phyloP scores from a whole-genome alignment of 148 eudicot genomes.

The Nyssa sinensis region DNA sequence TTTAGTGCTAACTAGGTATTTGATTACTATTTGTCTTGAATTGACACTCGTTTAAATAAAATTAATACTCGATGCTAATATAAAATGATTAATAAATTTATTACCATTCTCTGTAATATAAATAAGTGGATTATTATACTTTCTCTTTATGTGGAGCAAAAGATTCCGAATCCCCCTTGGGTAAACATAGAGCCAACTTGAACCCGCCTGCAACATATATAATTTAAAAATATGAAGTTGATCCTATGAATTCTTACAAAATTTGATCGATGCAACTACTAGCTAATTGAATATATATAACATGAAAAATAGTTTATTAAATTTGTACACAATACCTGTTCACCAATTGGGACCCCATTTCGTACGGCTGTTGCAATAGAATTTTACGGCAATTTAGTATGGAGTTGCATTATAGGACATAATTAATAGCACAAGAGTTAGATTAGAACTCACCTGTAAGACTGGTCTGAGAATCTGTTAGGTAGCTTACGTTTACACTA shows the following conservation, averaged over 20 bases:
- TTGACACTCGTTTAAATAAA: background rate
- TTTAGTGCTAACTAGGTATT: background rate
- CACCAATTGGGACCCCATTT: slow-evolving; percentile 53
- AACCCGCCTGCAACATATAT: slow-evolving; percentile 32
- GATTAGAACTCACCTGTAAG: slow-evolving; percentile 31
- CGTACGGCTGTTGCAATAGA: slow-evolving; percentile 26
- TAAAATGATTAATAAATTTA: background rate
- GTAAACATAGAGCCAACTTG: slow-evolving; percentile 42
- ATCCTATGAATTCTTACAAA: no score
- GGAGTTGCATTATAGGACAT: background rate
- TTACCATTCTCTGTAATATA: slow-evolving; percentile 65
- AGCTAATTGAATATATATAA: background rate
- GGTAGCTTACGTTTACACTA: slow-evolving; percentile 19
- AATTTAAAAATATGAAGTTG: background rate
- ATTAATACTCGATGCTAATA: no score
- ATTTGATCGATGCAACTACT: background rate
- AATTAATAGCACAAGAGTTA: background rate
- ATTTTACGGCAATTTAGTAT: background rate
- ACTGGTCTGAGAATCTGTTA: slow-evolving; percentile 32
- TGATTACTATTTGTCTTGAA: background rate
- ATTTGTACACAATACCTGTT: slow-evolving; percentile 29
- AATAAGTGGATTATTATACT: slow-evolving; percentile 41
- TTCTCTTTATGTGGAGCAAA: slow-evolving; percentile 29
- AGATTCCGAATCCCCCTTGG: slow-evolving; percentile 47
- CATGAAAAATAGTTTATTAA: background rate